Conservation (phyloP, 768 basidiomycete genomes). For the Panellus pusillus region DNA sequence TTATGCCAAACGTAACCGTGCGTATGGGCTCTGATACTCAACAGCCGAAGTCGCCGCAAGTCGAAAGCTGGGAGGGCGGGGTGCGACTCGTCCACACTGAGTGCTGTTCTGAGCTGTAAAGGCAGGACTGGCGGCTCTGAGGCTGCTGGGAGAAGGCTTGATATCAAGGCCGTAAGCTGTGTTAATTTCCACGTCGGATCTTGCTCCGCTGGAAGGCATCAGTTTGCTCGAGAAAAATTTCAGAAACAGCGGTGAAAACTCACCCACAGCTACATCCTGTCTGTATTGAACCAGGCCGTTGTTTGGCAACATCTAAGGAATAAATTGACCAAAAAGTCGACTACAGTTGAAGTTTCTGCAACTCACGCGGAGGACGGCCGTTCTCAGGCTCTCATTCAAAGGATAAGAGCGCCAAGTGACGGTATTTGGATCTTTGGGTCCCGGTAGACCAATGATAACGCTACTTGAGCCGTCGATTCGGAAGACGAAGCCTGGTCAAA, state of each 20-base stretch:
- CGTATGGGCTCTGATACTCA: conserved; percentile 33
- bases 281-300: conserved; percentile 32
- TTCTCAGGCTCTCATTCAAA: conserved; percentile 40
- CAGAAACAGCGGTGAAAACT: neutral
- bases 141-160: conserved; percentile 38
- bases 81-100: conserved; percentile 32
- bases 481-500: conserved; percentile 37
- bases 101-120: conserved; percentile 31
- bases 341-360: neutral
- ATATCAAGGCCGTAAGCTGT: conserved; percentile 41
- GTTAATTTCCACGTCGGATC: conserved; percentile 33
- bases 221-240: neutral
- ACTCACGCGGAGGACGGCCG: conserved; percentile 37
- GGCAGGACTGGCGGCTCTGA: conserved; percentile 31
- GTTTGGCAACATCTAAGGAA: conserved; percentile 44
- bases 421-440: conserved; percentile 35
- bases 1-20: conserved; percentile 44
- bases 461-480: conserved; percentile 40
- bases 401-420: conserved; percentile 42
- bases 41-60: conserved; percentile 38
- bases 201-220: conserved; percentile 24
- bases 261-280: conserved; percentile 11
- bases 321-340: neutral
- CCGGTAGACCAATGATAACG: conserved; percentile 46
- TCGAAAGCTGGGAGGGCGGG: conserved; percentile 27